A percentile compares a stretch with the other conserved stretches of the same genome.
These are phyloP conservation scores for Benincasa hispida DNA, from an alignment of 306 rosid species.

Conservation along the genomic window DNA sequence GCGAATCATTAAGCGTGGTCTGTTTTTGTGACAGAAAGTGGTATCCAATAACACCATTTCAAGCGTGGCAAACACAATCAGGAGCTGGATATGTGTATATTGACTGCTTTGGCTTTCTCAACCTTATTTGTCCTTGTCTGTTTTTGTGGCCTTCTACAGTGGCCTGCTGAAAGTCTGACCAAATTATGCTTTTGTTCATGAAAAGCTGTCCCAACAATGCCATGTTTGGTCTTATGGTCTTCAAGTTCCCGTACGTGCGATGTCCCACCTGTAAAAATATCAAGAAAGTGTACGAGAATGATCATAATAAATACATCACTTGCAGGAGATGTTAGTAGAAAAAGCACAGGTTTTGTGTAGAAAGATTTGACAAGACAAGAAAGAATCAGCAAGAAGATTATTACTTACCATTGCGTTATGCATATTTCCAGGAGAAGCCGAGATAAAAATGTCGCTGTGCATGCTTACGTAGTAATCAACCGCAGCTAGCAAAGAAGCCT, in stretches of 20 bases:
- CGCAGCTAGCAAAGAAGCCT: constrained; percentile 93
- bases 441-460: constrained; percentile 86
- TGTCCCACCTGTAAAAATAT: constrained; percentile 68
- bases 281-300: constrained; percentile 1
- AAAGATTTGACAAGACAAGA: constrained; percentile 3
- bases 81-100: constrained; percentile 90
- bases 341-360: neutral
- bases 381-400: constrained; percentile 12
- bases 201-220: constrained; percentile 79
- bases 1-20: neutral
- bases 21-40: constrained; percentile 5
- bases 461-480: constrained; percentile 80
- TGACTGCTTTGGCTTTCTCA: constrained; percentile 84
- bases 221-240: constrained; percentile 95
- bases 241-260: constrained; percentile 68
- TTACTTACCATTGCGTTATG: constrained; percentile 92
- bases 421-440: constrained; percentile 99
- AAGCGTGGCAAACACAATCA: constrained; percentile 88
- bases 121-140: constrained; percentile 81
- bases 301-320: neutral
- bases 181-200: constrained; percentile 63
- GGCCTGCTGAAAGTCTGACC: constrained; percentile 64
- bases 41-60: constrained; percentile 4
- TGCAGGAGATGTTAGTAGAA: neutral
- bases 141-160: constrained; percentile 61